These are phyloP conservation scores for Tilletia indica DNA, from an alignment of 1,284 basidiomycete genomes.

Conservation along the genomic window DNA sequence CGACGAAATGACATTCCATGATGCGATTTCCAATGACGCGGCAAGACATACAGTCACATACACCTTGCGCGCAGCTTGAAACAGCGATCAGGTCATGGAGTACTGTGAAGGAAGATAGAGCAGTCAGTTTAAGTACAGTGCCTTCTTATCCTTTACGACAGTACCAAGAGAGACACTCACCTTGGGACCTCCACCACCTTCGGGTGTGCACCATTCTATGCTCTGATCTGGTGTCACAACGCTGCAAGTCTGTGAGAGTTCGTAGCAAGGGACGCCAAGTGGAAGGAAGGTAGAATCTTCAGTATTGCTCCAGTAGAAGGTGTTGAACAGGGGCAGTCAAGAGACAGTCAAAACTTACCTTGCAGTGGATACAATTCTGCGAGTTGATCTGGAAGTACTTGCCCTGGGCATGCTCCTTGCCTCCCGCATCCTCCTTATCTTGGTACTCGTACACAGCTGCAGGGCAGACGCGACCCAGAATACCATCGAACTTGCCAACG, in stretches of 20 bases:
- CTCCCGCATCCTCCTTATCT: constrained; percentile 64
- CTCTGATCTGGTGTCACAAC: constrained; percentile 54
- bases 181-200: constrained; percentile 55
- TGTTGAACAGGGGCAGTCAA: too few species aligned
- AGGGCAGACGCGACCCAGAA: constrained; percentile 85
- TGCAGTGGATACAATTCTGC: constrained; percentile 54
- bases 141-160: too few species aligned
- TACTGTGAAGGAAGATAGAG: not conserved
- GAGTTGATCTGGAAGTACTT: constrained; percentile 95
- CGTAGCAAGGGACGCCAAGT: not conserved
- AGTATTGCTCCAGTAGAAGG: too few species aligned
- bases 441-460: constrained; percentile 98
- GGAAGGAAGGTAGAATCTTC: too few species aligned
- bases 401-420: constrained; percentile 64
- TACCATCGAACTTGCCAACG: constrained; percentile 70
- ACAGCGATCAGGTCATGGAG: not conserved
- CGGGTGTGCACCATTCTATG: constrained; percentile 51
- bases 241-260: constrained; percentile 44
- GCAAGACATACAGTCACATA: too few species aligned
- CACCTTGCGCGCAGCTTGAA: too few species aligned
- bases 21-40: too few species aligned
- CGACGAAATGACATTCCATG: too few species aligned
- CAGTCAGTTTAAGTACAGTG: too few species aligned
- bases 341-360: not conserved
- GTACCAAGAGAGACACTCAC: not conserved